Evolutionary conservation across 352 stramenopile species (phyloP).

Genomic region (Globisporangium alternatum): DNA sequence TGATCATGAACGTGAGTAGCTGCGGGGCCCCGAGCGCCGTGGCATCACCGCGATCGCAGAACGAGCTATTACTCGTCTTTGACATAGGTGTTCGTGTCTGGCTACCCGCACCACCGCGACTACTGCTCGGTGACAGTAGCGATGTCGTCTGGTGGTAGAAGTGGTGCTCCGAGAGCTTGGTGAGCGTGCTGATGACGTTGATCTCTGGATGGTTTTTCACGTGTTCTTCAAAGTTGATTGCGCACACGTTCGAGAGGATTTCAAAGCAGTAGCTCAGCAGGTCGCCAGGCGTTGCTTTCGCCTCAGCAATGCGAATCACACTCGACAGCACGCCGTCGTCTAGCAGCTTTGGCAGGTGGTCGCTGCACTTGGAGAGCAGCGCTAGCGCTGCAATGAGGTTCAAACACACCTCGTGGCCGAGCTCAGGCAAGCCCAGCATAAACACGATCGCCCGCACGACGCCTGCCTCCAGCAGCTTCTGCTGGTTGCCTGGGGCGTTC

Average conservation of each 20-base stretch:
- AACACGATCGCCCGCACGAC: conserved; percentile 45
- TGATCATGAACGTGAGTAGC: conserved; percentile 62
- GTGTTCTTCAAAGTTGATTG: conserved; percentile 51
- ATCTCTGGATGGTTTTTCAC: conserved; percentile 35
- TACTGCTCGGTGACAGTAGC: neutral
- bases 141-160: conserved; percentile 1
- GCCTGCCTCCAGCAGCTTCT: conserved; percentile 34
- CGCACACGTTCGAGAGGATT: conserved; percentile 70
- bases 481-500: conserved; percentile 66
- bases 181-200: conserved; percentile 72
- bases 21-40: conserved; percentile 29
- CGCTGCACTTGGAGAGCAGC: conserved; percentile 47
- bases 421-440: conserved; percentile 33
- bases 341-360: conserved; percentile 39
- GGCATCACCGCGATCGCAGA: conserved; percentile 46
- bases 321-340: conserved; percentile 49
- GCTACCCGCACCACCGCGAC: neutral
- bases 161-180: conserved; percentile 60
- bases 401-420: conserved; percentile 27
- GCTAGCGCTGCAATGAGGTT: conserved; percentile 53
- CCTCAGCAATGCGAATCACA: conserved; percentile 49
- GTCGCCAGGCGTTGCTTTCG: conserved; percentile 18
- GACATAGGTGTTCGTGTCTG: neutral
- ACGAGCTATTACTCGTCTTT: conserved; percentile 13
- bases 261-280: conserved; percentile 63